Percentiles rank a stretch among this genome's conserved stretches.
These are phyloP conservation scores for Phytophthora foliorum DNA, from an alignment of 352 stramenopile species.

Conservation along the genomic window DNA sequence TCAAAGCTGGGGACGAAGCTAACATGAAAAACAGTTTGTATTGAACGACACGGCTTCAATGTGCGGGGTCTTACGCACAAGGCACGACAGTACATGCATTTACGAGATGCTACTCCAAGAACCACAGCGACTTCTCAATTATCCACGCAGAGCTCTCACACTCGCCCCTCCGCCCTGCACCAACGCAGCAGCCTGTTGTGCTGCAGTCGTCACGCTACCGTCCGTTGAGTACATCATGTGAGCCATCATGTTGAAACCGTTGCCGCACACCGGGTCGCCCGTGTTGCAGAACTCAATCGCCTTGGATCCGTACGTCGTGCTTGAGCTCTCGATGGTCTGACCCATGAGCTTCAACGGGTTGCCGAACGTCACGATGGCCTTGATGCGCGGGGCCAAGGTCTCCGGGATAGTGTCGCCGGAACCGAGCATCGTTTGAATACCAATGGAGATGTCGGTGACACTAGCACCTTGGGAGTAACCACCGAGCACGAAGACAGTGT, in stretches of 20 bases:
- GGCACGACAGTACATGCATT: not conserved
- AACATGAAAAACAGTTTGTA: conserved; percentile 2
- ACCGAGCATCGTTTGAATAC: conserved; percentile 26
- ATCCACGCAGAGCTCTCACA: conserved; percentile 18
- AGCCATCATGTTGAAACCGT: conserved; percentile 43
- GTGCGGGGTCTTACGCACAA: conserved; percentile 1
- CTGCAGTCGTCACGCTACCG: conserved; percentile 36
- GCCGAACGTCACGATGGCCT: conserved; percentile 43
- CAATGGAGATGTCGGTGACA: conserved; percentile 41
- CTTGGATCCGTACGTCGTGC: conserved; percentile 37
- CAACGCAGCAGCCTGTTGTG: conserved; percentile 32
- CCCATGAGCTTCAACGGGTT: conserved; percentile 38
- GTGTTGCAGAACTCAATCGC: conserved; percentile 43
- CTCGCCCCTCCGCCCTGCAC: conserved; percentile 21
- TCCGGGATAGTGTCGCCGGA: conserved; percentile 24
- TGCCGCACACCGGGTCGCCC: conserved; percentile 43
- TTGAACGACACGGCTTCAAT: conserved; percentile 1
- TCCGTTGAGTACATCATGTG: conserved; percentile 41
- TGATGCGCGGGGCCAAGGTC: conserved; percentile 33
- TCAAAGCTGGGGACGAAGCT: not conserved
- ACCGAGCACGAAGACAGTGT: conserved; percentile 38
- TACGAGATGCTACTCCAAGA: not conserved
- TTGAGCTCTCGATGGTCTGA: conserved; percentile 32
- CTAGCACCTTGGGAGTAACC: conserved; percentile 45
- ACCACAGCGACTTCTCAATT: not conserved